A percentile compares a stretch with the other conserved stretches of the same genome.
Conservation (phyloP, 768 basidiomycete species). For the Hirschioporus abietinus region DNA sequence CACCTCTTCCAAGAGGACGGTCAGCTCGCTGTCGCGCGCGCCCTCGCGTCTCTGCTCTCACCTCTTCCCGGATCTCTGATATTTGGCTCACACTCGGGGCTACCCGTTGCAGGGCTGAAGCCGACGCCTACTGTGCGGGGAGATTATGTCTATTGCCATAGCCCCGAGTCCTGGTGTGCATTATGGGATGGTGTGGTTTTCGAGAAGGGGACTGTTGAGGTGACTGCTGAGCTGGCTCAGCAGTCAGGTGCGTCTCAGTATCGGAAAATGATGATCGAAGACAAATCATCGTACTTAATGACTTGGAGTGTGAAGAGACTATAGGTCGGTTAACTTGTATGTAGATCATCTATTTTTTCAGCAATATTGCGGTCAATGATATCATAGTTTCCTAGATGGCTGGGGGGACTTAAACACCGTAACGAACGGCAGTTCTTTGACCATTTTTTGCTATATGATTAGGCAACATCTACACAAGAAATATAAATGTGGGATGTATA, state of each 20-base stretch:
- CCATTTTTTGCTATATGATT: too few species aligned
- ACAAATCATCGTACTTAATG: neutral
- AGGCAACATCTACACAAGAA: too few species aligned
- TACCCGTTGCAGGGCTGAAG: neutral
- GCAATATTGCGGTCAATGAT: too few species aligned
- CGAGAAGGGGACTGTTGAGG: slow-evolving; percentile 22
- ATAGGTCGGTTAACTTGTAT: neutral
- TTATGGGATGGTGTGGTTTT: slow-evolving; percentile 18
- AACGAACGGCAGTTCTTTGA: too few species aligned
- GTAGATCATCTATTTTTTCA: too few species aligned
- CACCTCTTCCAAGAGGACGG: slow-evolving; percentile 37
- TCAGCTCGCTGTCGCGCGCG: slow-evolving; percentile 38
- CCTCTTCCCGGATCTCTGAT: slow-evolving; percentile 40
- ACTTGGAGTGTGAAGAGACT: neutral
- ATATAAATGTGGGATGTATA: neutral
- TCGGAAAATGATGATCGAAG: neutral
- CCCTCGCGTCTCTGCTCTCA: slow-evolving; percentile 37
- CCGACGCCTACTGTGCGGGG: neutral
- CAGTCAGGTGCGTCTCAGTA: neutral
- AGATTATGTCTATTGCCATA: slow-evolving; percentile 24
- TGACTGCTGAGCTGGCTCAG: slow-evolving; percentile 20
- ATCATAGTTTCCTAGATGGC: too few species aligned
- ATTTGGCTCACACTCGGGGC: slow-evolving; percentile 34
- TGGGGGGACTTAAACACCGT: too few species aligned
- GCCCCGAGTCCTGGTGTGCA: slow-evolving; percentile 13